A percentile compares a stretch with the other conserved stretches of the same genome.
Conservation (phyloP, 2,329 filamentous ascomycete genomes). For the Alternaria dauci region DNA sequence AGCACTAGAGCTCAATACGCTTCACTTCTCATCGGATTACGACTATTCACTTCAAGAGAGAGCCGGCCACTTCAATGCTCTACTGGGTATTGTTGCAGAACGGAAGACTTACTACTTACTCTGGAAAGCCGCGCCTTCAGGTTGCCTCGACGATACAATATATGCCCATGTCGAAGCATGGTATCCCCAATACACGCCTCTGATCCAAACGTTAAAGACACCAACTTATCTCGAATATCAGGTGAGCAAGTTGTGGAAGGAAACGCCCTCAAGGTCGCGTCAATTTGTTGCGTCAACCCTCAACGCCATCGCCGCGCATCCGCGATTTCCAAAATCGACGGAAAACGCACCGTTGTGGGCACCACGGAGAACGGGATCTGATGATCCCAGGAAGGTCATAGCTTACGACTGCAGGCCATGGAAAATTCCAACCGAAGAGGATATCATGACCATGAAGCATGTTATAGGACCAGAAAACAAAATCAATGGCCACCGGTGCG, state of each 20-base stretch:
- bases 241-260: too few relatives aligned
- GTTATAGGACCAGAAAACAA: not conserved
- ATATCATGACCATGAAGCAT: not conserved
- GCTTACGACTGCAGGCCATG: not conserved
- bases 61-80: not conserved
- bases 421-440: not conserved
- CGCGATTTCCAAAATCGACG: not conserved
- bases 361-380: not conserved
- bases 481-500: too few relatives aligned
- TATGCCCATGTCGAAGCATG: not conserved
- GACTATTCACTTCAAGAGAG: not conserved
- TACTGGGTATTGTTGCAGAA: not conserved
- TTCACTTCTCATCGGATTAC: not conserved
- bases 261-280: not conserved
- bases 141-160: not conserved
- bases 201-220: too few relatives aligned
- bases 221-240: too few relatives aligned
- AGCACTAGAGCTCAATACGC: not conserved
- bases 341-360: not conserved
- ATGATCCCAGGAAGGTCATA: not conserved
- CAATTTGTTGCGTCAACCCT: not conserved
- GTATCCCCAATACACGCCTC: not conserved
- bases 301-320: not conserved
- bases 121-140: accelerated
- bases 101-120: not conserved